Evolutionary conservation across 1,139 yeast genomes (phyloP), one percentile per base, ranked within the genome.

Genomic region (Candida sp.): DNA sequence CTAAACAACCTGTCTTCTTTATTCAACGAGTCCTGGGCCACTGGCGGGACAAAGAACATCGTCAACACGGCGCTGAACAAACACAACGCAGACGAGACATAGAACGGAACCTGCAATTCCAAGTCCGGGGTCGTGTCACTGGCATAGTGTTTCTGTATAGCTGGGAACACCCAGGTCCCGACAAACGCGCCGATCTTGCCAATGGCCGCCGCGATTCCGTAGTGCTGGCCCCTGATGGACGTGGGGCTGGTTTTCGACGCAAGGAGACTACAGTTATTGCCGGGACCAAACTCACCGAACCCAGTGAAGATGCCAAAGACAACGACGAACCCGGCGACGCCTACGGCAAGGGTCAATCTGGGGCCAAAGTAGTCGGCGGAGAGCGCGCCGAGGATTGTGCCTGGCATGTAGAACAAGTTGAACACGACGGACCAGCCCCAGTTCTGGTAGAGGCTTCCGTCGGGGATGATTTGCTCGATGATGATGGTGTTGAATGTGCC

Each of bases 351-450:
- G 12, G 96, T 88, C 55, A 88, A 69, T 68, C 97, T 83, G 49
- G 98, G 97, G 12, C 98, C 98, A 53, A 90, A 65, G 70, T 85
- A 89, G 70, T 92, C 98, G 9, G 96, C 81, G 42, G 83, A 73
- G 49, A 81, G 66, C 9, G 96, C 97, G 63, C 98, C 98, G 25
- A 88, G 67, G 65, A 91, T 81, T 2, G 96, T 80, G 58, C 98
- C 98, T n/a, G 98, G 98, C 41, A 93, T 73, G 69, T 92, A 92
- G 69, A 93, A 92, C 63, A 89, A 76, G 69, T 90, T 90, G 62
- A 93, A 81, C 4, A 93, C 94, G 53, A 89, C 89, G 67, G 88
- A 90, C 98, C 97, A 93, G 47, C 97, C 98, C 71, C 91, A 90
- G 26, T 88, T 80, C 66, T 86, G 81, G 70, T 87, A 86, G 56